These are phyloP conservation scores for Mycena indigotica DNA, from an alignment of 768 basidiomycete species.

Conservation along the genomic window DNA sequence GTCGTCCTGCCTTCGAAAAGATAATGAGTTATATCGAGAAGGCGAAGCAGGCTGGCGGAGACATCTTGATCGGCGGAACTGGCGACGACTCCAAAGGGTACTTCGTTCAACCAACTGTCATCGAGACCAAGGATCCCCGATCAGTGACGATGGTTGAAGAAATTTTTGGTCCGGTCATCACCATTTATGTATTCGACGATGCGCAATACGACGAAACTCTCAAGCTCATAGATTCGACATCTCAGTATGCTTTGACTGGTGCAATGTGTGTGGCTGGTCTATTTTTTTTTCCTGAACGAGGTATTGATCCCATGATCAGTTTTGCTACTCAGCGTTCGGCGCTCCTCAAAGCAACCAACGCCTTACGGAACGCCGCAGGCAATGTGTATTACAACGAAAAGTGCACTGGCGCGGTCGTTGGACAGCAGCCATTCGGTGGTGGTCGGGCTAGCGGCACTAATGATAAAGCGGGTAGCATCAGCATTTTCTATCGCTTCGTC, in stretches of 20 bases:
- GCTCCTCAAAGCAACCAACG: slow-evolving; percentile 76
- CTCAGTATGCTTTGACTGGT: slow-evolving; percentile 92
- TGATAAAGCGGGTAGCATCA: slow-evolving; percentile 92
- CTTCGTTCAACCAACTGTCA: slow-evolving; percentile 93
- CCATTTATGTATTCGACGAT: slow-evolving; percentile 91
- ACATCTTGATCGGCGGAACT: slow-evolving; percentile 83
- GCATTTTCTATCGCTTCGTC: slow-evolving; percentile 74
- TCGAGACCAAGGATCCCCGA: slow-evolving; percentile 87
- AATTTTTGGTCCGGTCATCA: slow-evolving; percentile 95
- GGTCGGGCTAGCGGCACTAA: slow-evolving; percentile 93
- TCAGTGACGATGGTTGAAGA: slow-evolving; percentile 91
- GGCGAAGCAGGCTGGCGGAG: slow-evolving; percentile 87
- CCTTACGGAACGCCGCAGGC: slow-evolving; percentile 87
- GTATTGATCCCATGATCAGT: slow-evolving; percentile 33
- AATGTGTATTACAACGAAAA: slow-evolving; percentile 99
- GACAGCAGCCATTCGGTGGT: slow-evolving; percentile 98
- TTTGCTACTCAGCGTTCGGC: slow-evolving; percentile 83
- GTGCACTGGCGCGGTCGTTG: slow-evolving; percentile 96
- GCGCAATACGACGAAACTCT: slow-evolving; percentile 83
- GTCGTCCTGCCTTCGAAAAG: slow-evolving; percentile 86
- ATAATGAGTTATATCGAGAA: slow-evolving; percentile 80
- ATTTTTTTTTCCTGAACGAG: not conserved
- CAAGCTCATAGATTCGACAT: slow-evolving; percentile 83
- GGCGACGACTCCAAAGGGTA: slow-evolving; percentile 90
- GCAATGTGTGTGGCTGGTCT: slow-evolving; percentile 64